Base-by-base conservation (phyloP, 345 rosid species). In the Adansonia digitata region DNA sequence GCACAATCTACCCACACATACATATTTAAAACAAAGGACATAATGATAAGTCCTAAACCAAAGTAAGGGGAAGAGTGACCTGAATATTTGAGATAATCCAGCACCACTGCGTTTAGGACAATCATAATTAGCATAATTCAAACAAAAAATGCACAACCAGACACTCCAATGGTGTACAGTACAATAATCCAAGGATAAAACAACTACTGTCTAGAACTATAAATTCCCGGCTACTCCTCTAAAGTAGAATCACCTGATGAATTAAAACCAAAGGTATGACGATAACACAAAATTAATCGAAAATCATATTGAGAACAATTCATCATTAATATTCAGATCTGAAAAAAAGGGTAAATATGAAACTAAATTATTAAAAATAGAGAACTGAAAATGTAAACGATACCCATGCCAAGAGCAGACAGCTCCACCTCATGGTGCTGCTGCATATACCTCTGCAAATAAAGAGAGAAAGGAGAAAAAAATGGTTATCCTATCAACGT, bases 321-420 rank as follows among this genome's bases (percentile, higher is more conserved):
- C 35, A 11, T 26, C 10, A 43, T 11, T 14, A 15, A 26, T 2
- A 65, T 66, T 22, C 37, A 43, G 55, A 43, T 43, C 55, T 13
- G 2, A 26, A 14, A 10, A 12, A 67, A 26, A 51, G 1, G 5
- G 45, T 56, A 5, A 53, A 59, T 4, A 52, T 46, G 52, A 43
- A 26, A 29, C 26, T 9, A 17, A 68, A 27, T 15, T 6, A 43
- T 24, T 2, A 15, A 61, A 62, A 15, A 69, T 24, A 74, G 34
- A 77, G 52, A 55, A 65, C 17, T 48, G 60, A 77, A 57, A 46
- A 27, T 24, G 29, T 10, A 27, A 49, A 31, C n/a, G 72, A 49
- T 93, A 93, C 98, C 98, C 98, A 94, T 94, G 79, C 98, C 98
- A 7, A 94, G 95, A 3, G 98, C 98, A 60, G 98, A 94, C 15